Percentiles rank a stretch among this genome's conserved stretches.
Evolutionary conservation across 2,329 filamentous ascomycete genomes (phyloP).

Genomic region (Aspergillus alliaceus): DNA sequence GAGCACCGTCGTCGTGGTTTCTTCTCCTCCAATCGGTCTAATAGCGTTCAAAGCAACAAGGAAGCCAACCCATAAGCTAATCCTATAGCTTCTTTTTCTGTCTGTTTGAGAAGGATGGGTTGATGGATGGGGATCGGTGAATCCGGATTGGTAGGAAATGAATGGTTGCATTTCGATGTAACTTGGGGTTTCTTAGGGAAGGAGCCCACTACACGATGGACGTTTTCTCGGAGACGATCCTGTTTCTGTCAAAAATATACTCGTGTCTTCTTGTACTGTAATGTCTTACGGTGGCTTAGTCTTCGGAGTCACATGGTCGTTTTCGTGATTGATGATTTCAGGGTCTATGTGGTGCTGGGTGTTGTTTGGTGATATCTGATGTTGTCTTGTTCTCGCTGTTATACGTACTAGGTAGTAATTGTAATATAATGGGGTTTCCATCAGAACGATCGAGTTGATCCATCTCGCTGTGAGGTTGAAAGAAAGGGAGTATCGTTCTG

Average conservation of each 20-base stretch:
- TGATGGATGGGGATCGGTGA: not conserved
- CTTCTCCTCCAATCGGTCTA: constrained; percentile 32
- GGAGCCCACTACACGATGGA: not conserved
- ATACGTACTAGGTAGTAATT: constrained; percentile 11
- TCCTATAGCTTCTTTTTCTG: no score
- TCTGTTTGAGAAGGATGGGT: no score
- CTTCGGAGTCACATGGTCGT: not conserved
- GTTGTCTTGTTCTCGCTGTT: not conserved
- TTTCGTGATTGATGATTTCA: constrained; percentile 8
- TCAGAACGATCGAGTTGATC: not conserved
- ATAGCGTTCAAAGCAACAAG: constrained; percentile 31
- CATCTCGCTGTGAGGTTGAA: not conserved
- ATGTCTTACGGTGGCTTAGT: not conserved
- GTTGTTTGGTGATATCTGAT: constrained; percentile 11
- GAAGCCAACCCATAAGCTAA: constrained; percentile 26
- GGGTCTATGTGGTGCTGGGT: constrained; percentile 10
- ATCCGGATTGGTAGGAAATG: not conserved
- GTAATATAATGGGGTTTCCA: constrained; percentile 18
- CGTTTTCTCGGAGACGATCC: no score
- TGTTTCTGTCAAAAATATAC: not conserved
- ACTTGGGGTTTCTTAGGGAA: not conserved
- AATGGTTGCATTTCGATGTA: not conserved
- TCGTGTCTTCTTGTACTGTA: no score
- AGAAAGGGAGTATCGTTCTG: not conserved
- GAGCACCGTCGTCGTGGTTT: constrained; percentile 39